phyloP scores from a whole-genome alignment of 768 basidiomycete genomes.

The Mycena rosella region DNA sequence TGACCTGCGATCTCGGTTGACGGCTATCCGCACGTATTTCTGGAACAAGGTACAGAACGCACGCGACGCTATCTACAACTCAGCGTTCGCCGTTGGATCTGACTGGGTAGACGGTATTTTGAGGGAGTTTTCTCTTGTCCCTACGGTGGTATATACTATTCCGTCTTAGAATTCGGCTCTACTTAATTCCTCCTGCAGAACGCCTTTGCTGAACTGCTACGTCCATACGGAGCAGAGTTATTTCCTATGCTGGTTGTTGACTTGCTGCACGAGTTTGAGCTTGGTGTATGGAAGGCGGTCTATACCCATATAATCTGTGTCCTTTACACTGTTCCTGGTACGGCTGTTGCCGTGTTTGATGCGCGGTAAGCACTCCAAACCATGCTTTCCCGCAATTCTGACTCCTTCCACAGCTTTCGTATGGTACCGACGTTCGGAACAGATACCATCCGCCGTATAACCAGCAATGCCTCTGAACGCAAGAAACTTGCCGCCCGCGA shows the following conservation, averaged over 20 bases:
- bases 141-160: background rate
- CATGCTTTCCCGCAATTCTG: no score
- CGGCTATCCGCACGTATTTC: background rate
- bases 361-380: no score
- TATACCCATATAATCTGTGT: no score
- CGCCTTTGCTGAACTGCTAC: no score
- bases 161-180: no score
- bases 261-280: no score
- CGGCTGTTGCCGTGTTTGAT: no score
- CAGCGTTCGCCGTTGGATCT: background rate
- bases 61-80: conserved; percentile 2
- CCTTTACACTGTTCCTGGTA: no score
- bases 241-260: no score
- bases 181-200: no score
- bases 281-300: no score
- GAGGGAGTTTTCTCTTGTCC: background rate
- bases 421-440: conserved; percentile 28
- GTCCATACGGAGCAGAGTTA: no score
- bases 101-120: conserved; percentile 1
- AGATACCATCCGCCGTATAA: conserved; percentile 32
- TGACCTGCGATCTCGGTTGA: conserved; percentile 17
- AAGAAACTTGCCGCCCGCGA: conserved; percentile 27
- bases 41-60: background rate
- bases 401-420: conserved; percentile 33
- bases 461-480: conserved; percentile 26